A percentile compares a stretch with the other conserved stretches of the same genome.
These are phyloP conservation scores for Nakazawaea siamensis DNA, from an alignment of 805 yeast species.

Conservation along the genomic window DNA sequence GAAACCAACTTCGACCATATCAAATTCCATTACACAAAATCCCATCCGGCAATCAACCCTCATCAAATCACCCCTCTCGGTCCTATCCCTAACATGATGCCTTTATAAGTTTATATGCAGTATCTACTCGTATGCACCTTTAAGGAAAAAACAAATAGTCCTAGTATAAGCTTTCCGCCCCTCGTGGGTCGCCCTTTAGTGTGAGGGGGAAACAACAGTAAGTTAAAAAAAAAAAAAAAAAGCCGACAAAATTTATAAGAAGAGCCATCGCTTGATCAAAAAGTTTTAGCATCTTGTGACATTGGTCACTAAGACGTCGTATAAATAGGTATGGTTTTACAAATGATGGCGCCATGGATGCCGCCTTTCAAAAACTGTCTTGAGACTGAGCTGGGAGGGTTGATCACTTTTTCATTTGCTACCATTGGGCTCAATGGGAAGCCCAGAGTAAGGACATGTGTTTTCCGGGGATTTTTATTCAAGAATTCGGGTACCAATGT, in stretches of 20 bases:
- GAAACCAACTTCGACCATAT: constrained; percentile 88
- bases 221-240: too few relatives aligned
- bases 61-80: constrained; percentile 80
- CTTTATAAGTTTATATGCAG: too few relatives aligned
- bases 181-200: too few relatives aligned
- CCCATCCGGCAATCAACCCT: constrained; percentile 78
- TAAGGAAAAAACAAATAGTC: too few relatives aligned
- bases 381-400: constrained; percentile 40
- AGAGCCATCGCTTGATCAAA: too few relatives aligned
- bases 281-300: too few relatives aligned
- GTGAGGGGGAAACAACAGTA: too few relatives aligned
- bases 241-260: too few relatives aligned
- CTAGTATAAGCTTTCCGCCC: too few relatives aligned
- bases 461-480: constrained; percentile 69
- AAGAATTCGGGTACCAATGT: constrained; percentile 60
- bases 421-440: constrained; percentile 45
- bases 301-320: too few relatives aligned
- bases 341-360: constrained; percentile 65
- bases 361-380: constrained; percentile 52
- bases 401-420: constrained; percentile 58
- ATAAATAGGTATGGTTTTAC: constrained; percentile 1
- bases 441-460: constrained; percentile 65
- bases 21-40: constrained; percentile 83
- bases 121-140: too few relatives aligned
- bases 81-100: constrained; percentile 70